Conservation (phyloP, 2,329 filamentous ascomycete species). For the Daldinia eschscholtzii region DNA sequence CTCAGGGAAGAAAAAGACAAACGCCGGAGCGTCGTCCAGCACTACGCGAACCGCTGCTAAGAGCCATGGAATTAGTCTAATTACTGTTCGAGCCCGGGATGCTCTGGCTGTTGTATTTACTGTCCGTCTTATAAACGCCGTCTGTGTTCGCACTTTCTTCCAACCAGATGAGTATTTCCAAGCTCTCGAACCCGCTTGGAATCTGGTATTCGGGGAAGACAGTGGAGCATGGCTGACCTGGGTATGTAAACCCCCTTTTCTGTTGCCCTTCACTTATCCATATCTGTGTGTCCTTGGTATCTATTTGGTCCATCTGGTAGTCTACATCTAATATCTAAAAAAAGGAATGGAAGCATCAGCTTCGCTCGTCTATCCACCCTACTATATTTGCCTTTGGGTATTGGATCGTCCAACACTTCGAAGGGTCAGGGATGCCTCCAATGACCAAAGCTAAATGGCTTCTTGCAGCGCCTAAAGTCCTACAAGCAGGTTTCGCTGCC, state of each 20-base stretch:
- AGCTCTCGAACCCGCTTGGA: constrained; percentile 93
- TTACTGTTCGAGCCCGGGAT: constrained; percentile 53
- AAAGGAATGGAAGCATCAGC: constrained; percentile 91
- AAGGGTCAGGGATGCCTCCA: constrained; percentile 60
- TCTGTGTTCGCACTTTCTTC: constrained; percentile 89
- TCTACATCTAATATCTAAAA: constrained; percentile 30
- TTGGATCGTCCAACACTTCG: constrained; percentile 68
- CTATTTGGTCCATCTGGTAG: background rate
- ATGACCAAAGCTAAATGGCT: constrained; percentile 74
- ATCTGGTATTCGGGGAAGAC: constrained; percentile 80
- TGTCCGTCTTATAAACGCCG: constrained; percentile 83
- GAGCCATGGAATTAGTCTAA: constrained; percentile 48
- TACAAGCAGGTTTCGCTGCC: constrained; percentile 84
- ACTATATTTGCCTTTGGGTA: constrained; percentile 85
- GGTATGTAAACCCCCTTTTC: constrained; percentile 67
- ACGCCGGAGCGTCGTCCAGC: constrained; percentile 23
- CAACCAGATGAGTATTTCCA: constrained; percentile 99
- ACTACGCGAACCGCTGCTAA: constrained; percentile 30
- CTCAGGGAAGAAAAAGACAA: constrained; percentile 44
- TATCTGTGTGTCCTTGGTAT: background rate
- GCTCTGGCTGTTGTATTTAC: constrained; percentile 64
- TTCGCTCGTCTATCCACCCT: constrained; percentile 94
- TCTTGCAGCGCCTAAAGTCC: constrained; percentile 76
- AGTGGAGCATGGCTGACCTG: constrained; percentile 95
- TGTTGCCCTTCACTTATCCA: background rate